Conservation (phyloP, 257 asterid species). For the Gynochthodes officinalis region DNA sequence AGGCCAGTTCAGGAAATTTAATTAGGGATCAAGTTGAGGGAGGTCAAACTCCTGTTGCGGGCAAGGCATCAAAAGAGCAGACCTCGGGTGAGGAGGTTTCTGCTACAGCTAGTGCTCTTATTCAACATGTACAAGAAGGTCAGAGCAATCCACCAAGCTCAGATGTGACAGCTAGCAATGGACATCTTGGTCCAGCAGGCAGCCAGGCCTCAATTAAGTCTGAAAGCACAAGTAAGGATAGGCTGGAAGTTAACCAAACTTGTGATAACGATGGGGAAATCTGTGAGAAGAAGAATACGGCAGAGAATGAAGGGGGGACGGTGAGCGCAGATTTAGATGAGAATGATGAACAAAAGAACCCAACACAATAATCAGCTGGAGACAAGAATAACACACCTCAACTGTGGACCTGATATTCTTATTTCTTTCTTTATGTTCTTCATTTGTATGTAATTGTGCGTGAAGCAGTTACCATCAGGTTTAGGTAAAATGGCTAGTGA, state of each 20-base stretch:
- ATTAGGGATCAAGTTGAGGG: slow-evolving; percentile 27
- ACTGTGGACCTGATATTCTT: neutral
- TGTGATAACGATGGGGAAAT: slow-evolving; percentile 17
- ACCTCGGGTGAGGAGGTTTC: slow-evolving; percentile 26
- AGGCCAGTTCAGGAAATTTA: slow-evolving; percentile 24
- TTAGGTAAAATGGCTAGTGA: slow-evolving; percentile 12
- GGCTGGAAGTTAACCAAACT: slow-evolving; percentile 14
- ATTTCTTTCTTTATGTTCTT: neutral
- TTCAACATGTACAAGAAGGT: slow-evolving; percentile 21
- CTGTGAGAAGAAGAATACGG: slow-evolving; percentile 18
- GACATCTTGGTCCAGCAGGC: neutral
- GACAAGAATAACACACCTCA: slow-evolving; percentile 14
- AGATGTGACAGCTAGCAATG: slow-evolving; percentile 9
- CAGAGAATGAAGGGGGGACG: slow-evolving; percentile 16
- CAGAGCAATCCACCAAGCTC: slow-evolving; percentile 18
- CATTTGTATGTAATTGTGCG: slow-evolving; percentile 26
- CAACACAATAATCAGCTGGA: slow-evolving; percentile 16
- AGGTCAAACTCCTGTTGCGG: slow-evolving; percentile 28
- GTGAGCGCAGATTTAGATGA: slow-evolving; percentile 23
- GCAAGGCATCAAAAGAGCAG: slow-evolving; percentile 27
- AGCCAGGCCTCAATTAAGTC: slow-evolving; percentile 5
- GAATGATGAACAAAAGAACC: slow-evolving; percentile 9
- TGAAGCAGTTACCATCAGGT: slow-evolving; percentile 14
- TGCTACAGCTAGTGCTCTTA: slow-evolving; percentile 3
- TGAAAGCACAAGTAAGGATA: slow-evolving; percentile 11